A percentile compares a stretch with the other conserved stretches of the same genome.
These are phyloP conservation scores for Colletotrichum magnum DNA, from an alignment of 2,329 filamentous ascomycete genomes.

Conservation along the genomic window DNA sequence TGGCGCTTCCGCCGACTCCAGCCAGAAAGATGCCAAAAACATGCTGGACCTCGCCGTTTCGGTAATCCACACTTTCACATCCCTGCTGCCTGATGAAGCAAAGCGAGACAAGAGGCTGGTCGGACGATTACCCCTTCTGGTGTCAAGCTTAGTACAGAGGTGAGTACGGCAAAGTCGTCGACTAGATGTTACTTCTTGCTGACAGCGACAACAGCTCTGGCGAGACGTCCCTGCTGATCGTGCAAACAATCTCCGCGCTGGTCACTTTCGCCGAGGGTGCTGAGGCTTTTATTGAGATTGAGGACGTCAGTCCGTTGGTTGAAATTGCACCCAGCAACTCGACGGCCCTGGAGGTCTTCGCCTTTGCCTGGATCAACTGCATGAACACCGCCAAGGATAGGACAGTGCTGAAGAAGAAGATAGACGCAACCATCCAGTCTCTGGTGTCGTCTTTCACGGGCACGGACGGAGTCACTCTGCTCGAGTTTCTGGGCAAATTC, in stretches of 20 bases:
- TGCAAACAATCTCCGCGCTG: constrained; percentile 71
- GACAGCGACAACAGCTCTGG: constrained; percentile 57
- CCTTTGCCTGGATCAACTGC: constrained; percentile 69
- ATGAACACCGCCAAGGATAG: constrained; percentile 51
- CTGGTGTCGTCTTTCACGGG: constrained; percentile 69
- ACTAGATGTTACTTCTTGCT: neutral
- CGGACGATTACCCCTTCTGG: constrained; percentile 66
- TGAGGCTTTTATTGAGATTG: constrained; percentile 59
- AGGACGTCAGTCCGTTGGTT: constrained; percentile 68
- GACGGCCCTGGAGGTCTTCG: constrained; percentile 68
- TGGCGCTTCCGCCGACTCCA: constrained; percentile 54
- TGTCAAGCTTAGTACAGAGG: constrained; percentile 69
- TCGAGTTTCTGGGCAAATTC: constrained; percentile 69
- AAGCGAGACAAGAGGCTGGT: constrained; percentile 63
- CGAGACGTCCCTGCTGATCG: constrained; percentile 65
- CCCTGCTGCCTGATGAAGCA: constrained; percentile 66
- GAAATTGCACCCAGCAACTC: constrained; percentile 70
- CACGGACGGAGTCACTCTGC: constrained; percentile 72
- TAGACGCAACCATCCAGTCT: constrained; percentile 62
- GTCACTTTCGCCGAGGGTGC: constrained; percentile 68
- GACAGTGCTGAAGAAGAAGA: constrained; percentile 51
- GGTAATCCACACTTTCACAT: constrained; percentile 73
- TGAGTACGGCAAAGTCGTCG: constrained; percentile 44
- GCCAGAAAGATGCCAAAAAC: constrained; percentile 63
- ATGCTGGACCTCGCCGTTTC: constrained; percentile 76